Percentiles rank a stretch among this genome's conserved stretches.
phyloP scores from a whole-genome alignment of 371 early-diverging fungal species.

The Smittium culicis region DNA sequence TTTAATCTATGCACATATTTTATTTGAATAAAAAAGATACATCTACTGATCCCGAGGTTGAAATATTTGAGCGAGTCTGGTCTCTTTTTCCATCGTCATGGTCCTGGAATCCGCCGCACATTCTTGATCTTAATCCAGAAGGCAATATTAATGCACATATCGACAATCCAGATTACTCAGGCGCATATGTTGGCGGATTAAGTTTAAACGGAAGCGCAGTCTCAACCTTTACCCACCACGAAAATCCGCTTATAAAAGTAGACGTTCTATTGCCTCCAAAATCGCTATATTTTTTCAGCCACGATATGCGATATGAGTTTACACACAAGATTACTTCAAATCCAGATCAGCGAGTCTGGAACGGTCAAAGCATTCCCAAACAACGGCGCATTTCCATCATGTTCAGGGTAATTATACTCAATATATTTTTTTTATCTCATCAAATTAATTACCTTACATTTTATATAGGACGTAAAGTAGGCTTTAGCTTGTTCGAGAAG shows the following conservation, averaged over 20 bases:
- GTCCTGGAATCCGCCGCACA: conserved; percentile 33
- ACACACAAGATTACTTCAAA: conserved; percentile 28
- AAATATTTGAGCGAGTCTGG: conserved; percentile 30
- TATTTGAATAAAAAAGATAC: no score
- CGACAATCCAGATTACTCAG: conserved; percentile 26
- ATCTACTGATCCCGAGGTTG: background rate
- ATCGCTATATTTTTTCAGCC: conserved; percentile 26
- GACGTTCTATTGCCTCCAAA: conserved; percentile 26
- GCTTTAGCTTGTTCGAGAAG: no score
- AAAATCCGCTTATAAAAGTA: conserved; percentile 22
- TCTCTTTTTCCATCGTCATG: conserved; percentile 20
- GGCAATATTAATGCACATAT: conserved; percentile 33
- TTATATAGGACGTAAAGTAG: no score
- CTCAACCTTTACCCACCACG: conserved; percentile 26
- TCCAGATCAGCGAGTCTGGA: conserved; percentile 21
- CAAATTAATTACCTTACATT: no score
- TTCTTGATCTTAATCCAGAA: conserved; percentile 30
- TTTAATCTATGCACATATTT: no score
- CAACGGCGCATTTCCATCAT: conserved; percentile 31
- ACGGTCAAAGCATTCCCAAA: conserved; percentile 16
- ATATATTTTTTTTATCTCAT: no score
- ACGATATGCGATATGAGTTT: conserved; percentile 26
- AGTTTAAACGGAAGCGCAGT: conserved; percentile 28
- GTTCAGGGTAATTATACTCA: conserved; percentile 20
- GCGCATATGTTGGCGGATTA: conserved; percentile 24